Percentiles rank a stretch among this genome's conserved stretches.
phyloP scores from a whole-genome alignment of 352 stramenopile species.

The Elongisporangium undulatum region DNA sequence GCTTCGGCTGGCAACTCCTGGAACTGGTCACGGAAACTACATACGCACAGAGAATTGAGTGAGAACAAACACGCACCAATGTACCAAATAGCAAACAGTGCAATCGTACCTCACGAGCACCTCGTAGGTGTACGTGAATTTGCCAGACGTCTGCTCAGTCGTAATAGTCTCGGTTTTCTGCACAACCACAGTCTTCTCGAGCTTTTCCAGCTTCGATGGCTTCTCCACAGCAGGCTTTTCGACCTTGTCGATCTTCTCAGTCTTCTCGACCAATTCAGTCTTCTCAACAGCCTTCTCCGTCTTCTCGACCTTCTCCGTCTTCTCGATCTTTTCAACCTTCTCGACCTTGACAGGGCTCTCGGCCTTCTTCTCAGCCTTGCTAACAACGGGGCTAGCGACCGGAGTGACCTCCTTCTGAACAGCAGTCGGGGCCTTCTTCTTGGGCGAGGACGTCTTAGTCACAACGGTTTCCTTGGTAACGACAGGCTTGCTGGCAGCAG shows the following conservation, averaged over 20 bases:
- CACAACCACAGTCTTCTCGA: conserved; percentile 5
- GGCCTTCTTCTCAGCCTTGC: conserved; percentile 1
- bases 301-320: not conserved
- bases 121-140: conserved; percentile 54
- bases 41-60: conserved; percentile 7
- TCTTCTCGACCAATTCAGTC: conserved; percentile 7
- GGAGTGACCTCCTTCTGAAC: conserved; percentile 2
- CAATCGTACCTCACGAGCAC: conserved; percentile 42
- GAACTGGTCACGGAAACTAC: conserved; percentile 51
- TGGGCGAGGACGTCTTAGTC: conserved; percentile 9
- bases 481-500: not conserved
- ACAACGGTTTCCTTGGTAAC: not conserved
- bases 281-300: conserved; percentile 8
- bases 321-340: not conserved
- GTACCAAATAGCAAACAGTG: not conserved
- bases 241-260: conserved; percentile 28
- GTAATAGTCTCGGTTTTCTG: conserved; percentile 29
- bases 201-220: not conserved
- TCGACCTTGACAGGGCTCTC: not conserved
- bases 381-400: not conserved
- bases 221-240: not conserved
- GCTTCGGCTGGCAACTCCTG: conserved; percentile 40
- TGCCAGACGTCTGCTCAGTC: conserved; percentile 29
- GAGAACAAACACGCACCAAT: not conserved
- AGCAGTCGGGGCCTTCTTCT: conserved; percentile 8